Evolutionary conservation across 2,329 filamentous ascomycete species (phyloP).

Genomic region (Aureobasidium sp.): DNA sequence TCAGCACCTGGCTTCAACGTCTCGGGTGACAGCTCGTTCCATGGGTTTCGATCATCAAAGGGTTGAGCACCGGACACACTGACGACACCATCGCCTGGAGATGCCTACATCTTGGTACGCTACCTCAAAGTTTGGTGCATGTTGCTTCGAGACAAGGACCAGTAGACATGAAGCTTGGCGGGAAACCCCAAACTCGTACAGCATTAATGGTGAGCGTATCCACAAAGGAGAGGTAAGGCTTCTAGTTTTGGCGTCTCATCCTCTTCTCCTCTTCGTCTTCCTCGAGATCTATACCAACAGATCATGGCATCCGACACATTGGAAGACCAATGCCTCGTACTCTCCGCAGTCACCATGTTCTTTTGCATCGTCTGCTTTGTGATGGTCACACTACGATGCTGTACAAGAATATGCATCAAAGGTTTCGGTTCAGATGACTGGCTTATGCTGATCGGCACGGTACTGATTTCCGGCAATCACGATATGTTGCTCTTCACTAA

Average conservation of each 20-base stretch:
- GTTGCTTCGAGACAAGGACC: neutral
- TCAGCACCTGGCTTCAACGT: neutral
- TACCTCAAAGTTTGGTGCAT: neutral
- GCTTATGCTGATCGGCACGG: conserved; percentile 9
- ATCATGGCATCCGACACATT: neutral
- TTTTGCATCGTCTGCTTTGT: conserved; percentile 2
- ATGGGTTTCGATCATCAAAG: neutral
- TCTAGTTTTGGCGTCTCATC: neutral
- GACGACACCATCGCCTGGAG: neutral
- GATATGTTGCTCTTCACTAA: neutral
- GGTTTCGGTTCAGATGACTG: conserved; percentile 9
- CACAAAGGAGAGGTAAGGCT: neutral
- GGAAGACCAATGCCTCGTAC: neutral
- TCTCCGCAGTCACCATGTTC: neutral
- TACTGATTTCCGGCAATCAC: neutral
- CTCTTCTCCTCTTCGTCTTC: neutral
- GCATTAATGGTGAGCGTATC: neutral
- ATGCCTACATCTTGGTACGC: neutral
- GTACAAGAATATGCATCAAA: neutral
- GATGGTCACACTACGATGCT: conserved; percentile 4
- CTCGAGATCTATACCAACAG: neutral
- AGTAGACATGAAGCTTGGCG: neutral
- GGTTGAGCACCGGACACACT: neutral
- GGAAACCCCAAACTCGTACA: neutral
- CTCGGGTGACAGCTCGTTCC: neutral